Percentiles rank a stretch among this genome's conserved stretches.
These are phyloP conservation scores for Trichophyton benhamiae DNA, from an alignment of 2,329 filamentous ascomycete genomes.

Conservation along the genomic window DNA sequence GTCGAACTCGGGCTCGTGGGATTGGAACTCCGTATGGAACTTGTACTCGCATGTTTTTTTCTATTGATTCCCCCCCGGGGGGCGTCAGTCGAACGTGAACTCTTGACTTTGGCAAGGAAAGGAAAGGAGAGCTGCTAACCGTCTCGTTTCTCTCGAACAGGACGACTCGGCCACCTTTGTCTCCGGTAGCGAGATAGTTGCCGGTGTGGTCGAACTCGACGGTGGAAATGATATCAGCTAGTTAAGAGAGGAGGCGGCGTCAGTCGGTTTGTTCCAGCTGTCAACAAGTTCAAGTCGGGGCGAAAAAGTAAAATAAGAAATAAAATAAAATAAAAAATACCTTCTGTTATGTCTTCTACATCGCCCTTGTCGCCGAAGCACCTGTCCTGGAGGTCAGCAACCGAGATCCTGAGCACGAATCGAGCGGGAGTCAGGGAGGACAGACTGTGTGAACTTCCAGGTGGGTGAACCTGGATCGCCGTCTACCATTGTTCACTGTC, in stretches of 20 bases:
- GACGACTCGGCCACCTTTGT: slow-evolving; percentile 41
- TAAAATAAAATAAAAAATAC: slow-evolving; percentile 35
- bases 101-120: no score
- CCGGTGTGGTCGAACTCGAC: slow-evolving; percentile 43
- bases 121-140: slow-evolving; percentile 41
- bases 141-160: slow-evolving; percentile 71
- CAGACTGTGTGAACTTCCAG: slow-evolving; percentile 99
- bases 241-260: background rate
- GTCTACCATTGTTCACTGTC: slow-evolving; percentile 72
- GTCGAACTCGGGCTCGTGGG: slow-evolving; percentile 97
- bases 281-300: background rate
- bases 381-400: slow-evolving; percentile 37
- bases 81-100: no score
- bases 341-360: slow-evolving; percentile 97
- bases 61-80: slow-evolving; percentile 41
- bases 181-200: slow-evolving; percentile 41
- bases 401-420: background rate
- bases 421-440: slow-evolving; percentile 16
- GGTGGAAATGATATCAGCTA: slow-evolving; percentile 42
- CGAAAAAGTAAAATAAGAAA: background rate
- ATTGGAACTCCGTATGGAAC: slow-evolving; percentile 99
- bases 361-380: slow-evolving; percentile 99
- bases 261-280: background rate
- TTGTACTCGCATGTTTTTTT: slow-evolving; percentile 99
- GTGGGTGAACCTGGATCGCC: slow-evolving; percentile 86